Percentiles rank a stretch among this genome's conserved stretches.
These are phyloP conservation scores for Reticulascus tulasneorum DNA, from an alignment of 2,329 filamentous ascomycete species.

Conservation along the genomic window DNA sequence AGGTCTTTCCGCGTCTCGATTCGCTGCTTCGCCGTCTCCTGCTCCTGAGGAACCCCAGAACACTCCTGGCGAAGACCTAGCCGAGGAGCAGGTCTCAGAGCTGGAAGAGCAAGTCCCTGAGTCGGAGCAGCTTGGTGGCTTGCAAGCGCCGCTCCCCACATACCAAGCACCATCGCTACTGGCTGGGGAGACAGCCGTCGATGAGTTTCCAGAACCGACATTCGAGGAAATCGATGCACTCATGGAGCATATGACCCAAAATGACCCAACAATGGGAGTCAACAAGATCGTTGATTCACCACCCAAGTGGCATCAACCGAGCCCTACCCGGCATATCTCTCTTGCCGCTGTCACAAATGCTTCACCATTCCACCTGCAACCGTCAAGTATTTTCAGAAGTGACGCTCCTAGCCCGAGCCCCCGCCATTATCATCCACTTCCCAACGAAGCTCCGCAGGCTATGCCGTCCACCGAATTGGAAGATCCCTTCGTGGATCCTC, in stretches of 20 bases:
- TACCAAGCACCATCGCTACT: neutral
- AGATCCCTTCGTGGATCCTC: slow-evolving; percentile 58
- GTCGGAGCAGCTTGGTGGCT: slow-evolving; percentile 6
- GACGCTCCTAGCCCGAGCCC: slow-evolving; percentile 73
- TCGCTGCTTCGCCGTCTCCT: slow-evolving; percentile 37
- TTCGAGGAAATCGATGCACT: slow-evolving; percentile 89
- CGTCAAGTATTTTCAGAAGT: slow-evolving; percentile 54
- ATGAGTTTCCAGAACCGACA: slow-evolving; percentile 39
- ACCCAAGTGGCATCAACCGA: slow-evolving; percentile 43
- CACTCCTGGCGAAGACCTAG: slow-evolving; percentile 20
- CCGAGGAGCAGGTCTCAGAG: slow-evolving; percentile 13
- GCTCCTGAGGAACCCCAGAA: slow-evolving; percentile 22
- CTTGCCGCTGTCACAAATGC: slow-evolving; percentile 36
- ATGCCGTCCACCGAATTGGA: slow-evolving; percentile 53
- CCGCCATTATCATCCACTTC: slow-evolving; percentile 45
- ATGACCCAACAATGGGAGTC: slow-evolving; percentile 69
- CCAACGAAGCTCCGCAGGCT: slow-evolving; percentile 42
- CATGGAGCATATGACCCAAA: slow-evolving; percentile 79
- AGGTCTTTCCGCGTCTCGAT: slow-evolving; percentile 40
- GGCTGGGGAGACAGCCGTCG: slow-evolving; percentile 16
- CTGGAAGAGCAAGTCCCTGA: slow-evolving; percentile 6
- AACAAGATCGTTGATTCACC: slow-evolving; percentile 51
- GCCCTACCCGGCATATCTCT: slow-evolving; percentile 32
- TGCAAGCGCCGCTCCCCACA: neutral
- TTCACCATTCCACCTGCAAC: slow-evolving; percentile 50